Evolutionary conservation across 2,329 filamentous ascomycete genomes (phyloP).

Genomic region (Penicillium expansum): DNA sequence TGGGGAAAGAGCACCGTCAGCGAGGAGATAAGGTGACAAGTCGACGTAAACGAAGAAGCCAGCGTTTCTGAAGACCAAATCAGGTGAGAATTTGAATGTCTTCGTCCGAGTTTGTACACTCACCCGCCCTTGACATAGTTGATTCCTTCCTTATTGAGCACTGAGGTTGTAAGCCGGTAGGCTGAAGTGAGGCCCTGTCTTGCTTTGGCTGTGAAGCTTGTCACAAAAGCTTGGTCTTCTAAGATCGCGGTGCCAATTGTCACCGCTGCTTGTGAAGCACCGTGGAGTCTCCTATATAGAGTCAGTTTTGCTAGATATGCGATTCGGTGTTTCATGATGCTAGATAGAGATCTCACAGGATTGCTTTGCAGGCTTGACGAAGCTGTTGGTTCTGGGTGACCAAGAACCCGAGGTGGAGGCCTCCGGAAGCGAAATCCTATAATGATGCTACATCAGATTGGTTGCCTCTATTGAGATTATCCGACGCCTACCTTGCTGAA

Average conservation of each 20-base stretch:
- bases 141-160: conserved; percentile 39
- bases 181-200: conserved; percentile 22
- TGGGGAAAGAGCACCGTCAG: conserved; percentile 7
- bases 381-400: conserved; percentile 27
- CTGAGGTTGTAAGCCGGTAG: conserved; percentile 32
- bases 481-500: conserved; percentile 35
- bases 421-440: conserved; percentile 33
- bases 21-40: conserved; percentile 41
- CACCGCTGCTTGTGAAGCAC: conserved; percentile 26
- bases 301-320: background rate
- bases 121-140: conserved; percentile 37
- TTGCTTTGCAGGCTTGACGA: conserved; percentile 27
- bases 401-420: conserved; percentile 31
- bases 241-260: conserved; percentile 32
- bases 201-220: conserved; percentile 28
- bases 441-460: conserved; percentile 28
- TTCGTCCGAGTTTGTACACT: background rate
- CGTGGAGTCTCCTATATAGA: conserved; percentile 26
- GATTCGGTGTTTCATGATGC: too few relatives aligned
- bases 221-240: conserved; percentile 38
- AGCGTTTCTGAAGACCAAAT: conserved; percentile 34
- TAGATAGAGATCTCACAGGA: conserved; percentile 17
- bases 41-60: conserved; percentile 50
- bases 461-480: conserved; percentile 24
- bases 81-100: background rate